These are phyloP conservation scores for Arabidopsis thaliana DNA, from an alignment of 345 rosid genomes.

Conservation along the genomic window TAIR10.1 NC_003076.8:22809501-22810000, in stretches of 20 bases:
- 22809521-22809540: slow-evolving; percentile 15
- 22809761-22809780: slow-evolving; percentile 58
- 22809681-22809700: slow-evolving; percentile 55
- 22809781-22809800: slow-evolving; percentile 66
- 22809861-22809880: slow-evolving; percentile 64
- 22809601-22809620: slow-evolving; percentile 56
- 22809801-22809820: slow-evolving; percentile 65
- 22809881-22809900: slow-evolving; percentile 50
- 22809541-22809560: too few relatives aligned
- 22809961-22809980: slow-evolving; percentile 26
- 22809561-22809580: background rate
- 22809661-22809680: slow-evolving; percentile 67
- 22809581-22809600: slow-evolving; percentile 56
- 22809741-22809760: slow-evolving; percentile 79
- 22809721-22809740: slow-evolving; percentile 63
- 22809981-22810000: slow-evolving; percentile 18
- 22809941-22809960: slow-evolving; percentile 28
- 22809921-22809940: background rate
- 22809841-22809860: slow-evolving; percentile 58
- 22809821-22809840: slow-evolving; percentile 47
- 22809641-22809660: slow-evolving; percentile 67
- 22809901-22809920: slow-evolving; percentile 41
- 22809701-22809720: slow-evolving; percentile 57
- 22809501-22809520: slow-evolving; percentile 63
- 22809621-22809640: slow-evolving; percentile 70